phyloP scores from a whole-genome alignment of 805 yeast genomes.

The Wickerhamomyces bovis region DNA sequence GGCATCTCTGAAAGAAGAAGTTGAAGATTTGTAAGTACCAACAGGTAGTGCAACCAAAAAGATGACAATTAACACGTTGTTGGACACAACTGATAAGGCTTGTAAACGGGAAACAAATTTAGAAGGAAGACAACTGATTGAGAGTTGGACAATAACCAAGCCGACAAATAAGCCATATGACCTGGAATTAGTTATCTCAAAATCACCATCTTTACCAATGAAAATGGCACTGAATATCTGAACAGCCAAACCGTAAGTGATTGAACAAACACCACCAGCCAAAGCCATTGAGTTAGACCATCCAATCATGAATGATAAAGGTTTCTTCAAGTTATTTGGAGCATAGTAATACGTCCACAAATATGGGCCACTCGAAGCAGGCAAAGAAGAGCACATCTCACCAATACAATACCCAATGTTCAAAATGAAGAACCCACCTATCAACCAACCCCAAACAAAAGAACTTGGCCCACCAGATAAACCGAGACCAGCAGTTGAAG shows the following conservation, averaged over 20 bases:
- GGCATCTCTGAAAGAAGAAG: background rate
- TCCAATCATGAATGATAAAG: conserved; percentile 54
- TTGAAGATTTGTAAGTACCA: conserved; percentile 32
- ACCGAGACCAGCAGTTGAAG: conserved; percentile 45
- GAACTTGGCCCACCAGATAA: conserved; percentile 50
- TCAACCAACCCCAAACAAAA: conserved; percentile 64
- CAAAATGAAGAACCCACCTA: conserved; percentile 47
- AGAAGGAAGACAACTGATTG: conserved; percentile 48
- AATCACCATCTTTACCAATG: conserved; percentile 36
- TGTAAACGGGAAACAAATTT: conserved; percentile 49
- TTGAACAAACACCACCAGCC: conserved; percentile 55
- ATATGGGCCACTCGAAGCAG: conserved; percentile 69
- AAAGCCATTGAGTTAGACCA: conserved; percentile 58
- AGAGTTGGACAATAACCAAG: conserved; percentile 41
- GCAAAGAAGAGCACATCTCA: conserved; percentile 55
- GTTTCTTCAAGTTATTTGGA: conserved; percentile 40
- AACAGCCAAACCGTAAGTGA: conserved; percentile 56
- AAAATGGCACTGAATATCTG: conserved; percentile 50
- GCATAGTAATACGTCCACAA: conserved; percentile 59
- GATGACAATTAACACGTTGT: conserved; percentile 42
- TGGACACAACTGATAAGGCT: conserved; percentile 45
- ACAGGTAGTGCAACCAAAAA: conserved; percentile 55
- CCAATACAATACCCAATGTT: conserved; percentile 52
- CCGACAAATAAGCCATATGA: conserved; percentile 59
- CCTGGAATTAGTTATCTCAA: conserved; percentile 44